Evolutionary conservation across 2,329 filamentous ascomycete species (phyloP).

Genomic region (Septoria linicola): DNA sequence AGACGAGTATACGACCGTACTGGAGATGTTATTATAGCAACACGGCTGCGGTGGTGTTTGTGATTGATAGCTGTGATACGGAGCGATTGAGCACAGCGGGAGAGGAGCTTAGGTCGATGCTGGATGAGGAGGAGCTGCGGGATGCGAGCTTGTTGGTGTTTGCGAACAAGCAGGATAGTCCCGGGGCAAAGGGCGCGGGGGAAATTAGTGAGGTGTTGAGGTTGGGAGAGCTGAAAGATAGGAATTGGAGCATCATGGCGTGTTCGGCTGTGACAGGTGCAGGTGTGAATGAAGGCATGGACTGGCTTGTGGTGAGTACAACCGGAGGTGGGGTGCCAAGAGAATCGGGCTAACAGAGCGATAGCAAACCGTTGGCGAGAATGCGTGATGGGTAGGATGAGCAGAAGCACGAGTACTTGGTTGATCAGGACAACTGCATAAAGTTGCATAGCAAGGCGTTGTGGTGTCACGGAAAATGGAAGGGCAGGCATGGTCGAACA

Average conservation of each 20-base stretch:
- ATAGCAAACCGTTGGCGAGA: constrained; percentile 32
- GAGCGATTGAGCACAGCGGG: constrained; percentile 88
- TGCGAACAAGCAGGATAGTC: constrained; percentile 98
- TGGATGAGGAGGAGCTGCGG: constrained; percentile 94
- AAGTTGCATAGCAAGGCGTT: constrained; percentile 15
- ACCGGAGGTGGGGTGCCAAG: background rate
- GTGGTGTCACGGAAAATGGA: background rate
- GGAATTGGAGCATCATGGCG: constrained; percentile 99
- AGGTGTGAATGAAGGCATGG: constrained; percentile 96
- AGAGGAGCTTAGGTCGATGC: constrained; percentile 90
- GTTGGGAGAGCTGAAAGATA: constrained; percentile 85
- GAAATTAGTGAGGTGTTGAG: constrained; percentile 94
- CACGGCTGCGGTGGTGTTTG: constrained; percentile 96
- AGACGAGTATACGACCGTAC: constrained; percentile 98
- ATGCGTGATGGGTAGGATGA: constrained; percentile 15
- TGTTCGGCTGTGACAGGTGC: constrained; percentile 95
- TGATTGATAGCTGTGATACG: constrained; percentile 97
- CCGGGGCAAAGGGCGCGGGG: constrained; percentile 90
- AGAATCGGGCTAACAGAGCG: constrained; percentile 7
- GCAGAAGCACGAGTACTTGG: constrained; percentile 1
- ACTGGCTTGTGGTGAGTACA: constrained; percentile 86
- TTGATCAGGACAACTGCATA: constrained; percentile 6
- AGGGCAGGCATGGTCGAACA: constrained; percentile 11
- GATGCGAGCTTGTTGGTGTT: constrained; percentile 92
- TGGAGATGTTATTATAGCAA: constrained; percentile 99